Percentiles rank a stretch among this genome's conserved stretches.
Conservation (phyloP, 805 yeast species). For the Schwanniomyces occidentalis region DNA sequence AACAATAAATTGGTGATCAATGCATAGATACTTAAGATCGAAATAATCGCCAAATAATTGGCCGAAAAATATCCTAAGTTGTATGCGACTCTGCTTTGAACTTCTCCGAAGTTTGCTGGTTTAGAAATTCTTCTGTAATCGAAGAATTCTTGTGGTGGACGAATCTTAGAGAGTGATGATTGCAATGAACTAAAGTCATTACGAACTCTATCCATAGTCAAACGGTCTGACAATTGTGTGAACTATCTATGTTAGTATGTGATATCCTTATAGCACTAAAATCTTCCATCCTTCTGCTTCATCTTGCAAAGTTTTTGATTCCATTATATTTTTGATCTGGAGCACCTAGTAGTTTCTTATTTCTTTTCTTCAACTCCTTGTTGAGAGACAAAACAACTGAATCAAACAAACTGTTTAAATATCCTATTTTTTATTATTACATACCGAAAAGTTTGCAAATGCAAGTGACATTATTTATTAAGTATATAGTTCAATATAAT, state of each 20-base stretch:
- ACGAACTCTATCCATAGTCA: conserved; percentile 45
- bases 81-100: conserved; percentile 84
- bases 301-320: no score
- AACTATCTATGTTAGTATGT: conserved; percentile 28
- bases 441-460: no score
- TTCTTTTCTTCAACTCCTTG: no score
- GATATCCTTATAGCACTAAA: neutral
- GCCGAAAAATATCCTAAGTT: conserved; percentile 86
- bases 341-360: no score
- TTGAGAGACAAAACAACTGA: no score
- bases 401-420: no score
- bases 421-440: no score
- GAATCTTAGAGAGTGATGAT: conserved; percentile 64
- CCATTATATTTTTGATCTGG: no score
- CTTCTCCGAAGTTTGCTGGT: conserved; percentile 85
- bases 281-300: no score
- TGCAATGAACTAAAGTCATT: conserved; percentile 56
- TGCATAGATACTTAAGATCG: conserved; percentile 76
- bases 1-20: conserved; percentile 82
- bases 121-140: conserved; percentile 87
- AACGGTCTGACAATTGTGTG: conserved; percentile 45
- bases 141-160: conserved; percentile 92
- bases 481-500: no score
- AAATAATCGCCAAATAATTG: conserved; percentile 76
- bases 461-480: no score